Evolutionary conservation across 306 rosid genomes (phyloP).

Genomic region (Pachyrhizus erosus): DNA sequence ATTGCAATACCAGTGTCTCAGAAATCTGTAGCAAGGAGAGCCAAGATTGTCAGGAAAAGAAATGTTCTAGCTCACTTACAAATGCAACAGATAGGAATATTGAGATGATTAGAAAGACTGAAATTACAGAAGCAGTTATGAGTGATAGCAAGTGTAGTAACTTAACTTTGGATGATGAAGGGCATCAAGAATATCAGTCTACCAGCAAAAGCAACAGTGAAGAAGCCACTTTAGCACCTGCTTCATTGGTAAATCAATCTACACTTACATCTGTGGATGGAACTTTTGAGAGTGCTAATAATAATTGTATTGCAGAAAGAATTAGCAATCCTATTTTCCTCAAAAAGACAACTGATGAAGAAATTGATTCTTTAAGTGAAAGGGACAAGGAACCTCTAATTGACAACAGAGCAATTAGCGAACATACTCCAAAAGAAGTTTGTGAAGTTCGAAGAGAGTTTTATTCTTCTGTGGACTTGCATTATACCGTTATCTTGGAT

Average conservation of each 20-base stretch:
- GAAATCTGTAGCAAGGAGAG: constrained; percentile 42
- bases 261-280: constrained; percentile 30
- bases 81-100: constrained; percentile 41
- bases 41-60: constrained; percentile 23
- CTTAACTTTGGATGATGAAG: constrained; percentile 52
- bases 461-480: constrained; percentile 41
- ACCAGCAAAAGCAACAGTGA: constrained; percentile 32
- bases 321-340: constrained; percentile 19
- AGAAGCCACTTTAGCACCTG: constrained; percentile 44
- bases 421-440: constrained; percentile 21
- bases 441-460: constrained; percentile 45
- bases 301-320: constrained; percentile 20
- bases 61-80: constrained; percentile 42
- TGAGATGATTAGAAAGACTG: constrained; percentile 37
- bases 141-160: constrained; percentile 32
- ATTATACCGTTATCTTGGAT: constrained; percentile 32
- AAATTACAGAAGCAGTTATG: constrained; percentile 33
- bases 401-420: constrained; percentile 35
- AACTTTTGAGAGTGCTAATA: constrained; percentile 31
- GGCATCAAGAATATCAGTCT: constrained; percentile 43
- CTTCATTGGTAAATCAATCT: constrained; percentile 44
- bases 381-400: constrained; percentile 36
- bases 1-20: constrained; percentile 39
- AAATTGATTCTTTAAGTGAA: constrained; percentile 26
- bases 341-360: constrained; percentile 20